Conservation (phyloP, 2,329 filamentous ascomycete species). For the Blastomyces percursus region DNA sequence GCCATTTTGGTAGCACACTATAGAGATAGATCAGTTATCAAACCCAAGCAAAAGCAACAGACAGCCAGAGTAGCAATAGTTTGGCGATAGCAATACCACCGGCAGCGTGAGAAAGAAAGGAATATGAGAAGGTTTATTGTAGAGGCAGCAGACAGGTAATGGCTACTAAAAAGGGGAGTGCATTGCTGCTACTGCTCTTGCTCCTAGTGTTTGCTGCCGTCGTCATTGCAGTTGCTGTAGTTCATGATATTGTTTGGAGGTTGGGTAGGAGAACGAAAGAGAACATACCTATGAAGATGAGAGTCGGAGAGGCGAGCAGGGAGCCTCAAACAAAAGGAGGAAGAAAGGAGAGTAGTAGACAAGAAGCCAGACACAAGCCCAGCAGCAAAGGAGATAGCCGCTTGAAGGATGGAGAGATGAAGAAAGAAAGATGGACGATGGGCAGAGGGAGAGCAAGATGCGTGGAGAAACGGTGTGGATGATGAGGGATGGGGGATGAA, state of each 20-base stretch:
- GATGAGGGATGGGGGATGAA: neutral
- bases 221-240: neutral
- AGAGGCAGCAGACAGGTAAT: neutral
- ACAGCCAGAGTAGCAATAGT: slow-evolving; percentile 13
- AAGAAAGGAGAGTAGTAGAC: slow-evolving; percentile 1
- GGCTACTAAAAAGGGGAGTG: neutral
- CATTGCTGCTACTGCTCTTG: neutral
- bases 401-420: slow-evolving; percentile 1
- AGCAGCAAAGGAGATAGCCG: neutral
- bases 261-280: neutral
- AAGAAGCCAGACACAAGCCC: slow-evolving; percentile 3
- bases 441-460: slow-evolving; percentile 13
- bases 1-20: slow-evolving; percentile 58
- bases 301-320: neutral
- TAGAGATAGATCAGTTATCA: slow-evolving; percentile 22
- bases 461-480: slow-evolving; percentile 7
- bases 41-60: slow-evolving; percentile 16
- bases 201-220: neutral
- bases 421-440: slow-evolving; percentile 17
- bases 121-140: slow-evolving; percentile 18
- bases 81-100: neutral
- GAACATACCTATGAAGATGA: neutral
- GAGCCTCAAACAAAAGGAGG: neutral
- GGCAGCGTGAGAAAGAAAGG: slow-evolving; percentile 19
- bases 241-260: neutral